Evolutionary conservation across 495 filamentous ascomycete species (phyloP).

Genomic region (Cenococcum geophilum): DNA sequence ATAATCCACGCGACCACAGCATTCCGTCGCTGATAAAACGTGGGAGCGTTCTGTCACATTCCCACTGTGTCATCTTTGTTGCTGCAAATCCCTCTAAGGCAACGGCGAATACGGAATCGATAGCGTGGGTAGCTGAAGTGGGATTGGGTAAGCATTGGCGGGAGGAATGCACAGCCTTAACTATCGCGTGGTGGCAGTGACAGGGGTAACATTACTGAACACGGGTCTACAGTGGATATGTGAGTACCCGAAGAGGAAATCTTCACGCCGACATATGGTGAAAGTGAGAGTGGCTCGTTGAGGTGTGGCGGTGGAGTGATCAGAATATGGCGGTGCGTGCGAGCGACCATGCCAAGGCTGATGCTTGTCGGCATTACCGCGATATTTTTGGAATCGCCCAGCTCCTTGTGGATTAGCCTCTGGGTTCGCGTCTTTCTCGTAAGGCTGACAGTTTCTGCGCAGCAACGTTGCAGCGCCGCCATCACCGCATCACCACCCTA

Average conservation of each 20-base stretch:
- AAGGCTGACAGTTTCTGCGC: not conserved
- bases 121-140: constrained; percentile 23
- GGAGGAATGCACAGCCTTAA: constrained; percentile 21
- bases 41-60: constrained; percentile 20
- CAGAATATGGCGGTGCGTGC: too few relatives aligned
- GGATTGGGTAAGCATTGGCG: not conserved
- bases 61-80: constrained; percentile 14
- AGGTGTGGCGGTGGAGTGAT: not conserved
- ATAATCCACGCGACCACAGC: constrained; percentile 6
- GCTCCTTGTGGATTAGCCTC: not conserved
- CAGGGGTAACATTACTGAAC: constrained; percentile 13
- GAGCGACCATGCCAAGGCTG: too few relatives aligned
- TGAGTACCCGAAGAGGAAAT: not conserved
- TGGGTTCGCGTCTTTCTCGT: not conserved
- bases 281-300: not conserved
- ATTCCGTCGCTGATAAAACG: constrained; percentile 21
- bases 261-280: too few relatives aligned
- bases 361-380: too few relatives aligned
- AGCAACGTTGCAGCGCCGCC: not conserved
- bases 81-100: constrained; percentile 14
- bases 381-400: not conserved
- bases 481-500: not conserved
- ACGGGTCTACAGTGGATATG: not conserved
- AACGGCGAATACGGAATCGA: constrained; percentile 25
- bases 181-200: constrained; percentile 1